These are phyloP conservation scores for Neoboletus subvelutipes DNA, from an alignment of 768 basidiomycete genomes.

Conservation along the genomic window DNA sequence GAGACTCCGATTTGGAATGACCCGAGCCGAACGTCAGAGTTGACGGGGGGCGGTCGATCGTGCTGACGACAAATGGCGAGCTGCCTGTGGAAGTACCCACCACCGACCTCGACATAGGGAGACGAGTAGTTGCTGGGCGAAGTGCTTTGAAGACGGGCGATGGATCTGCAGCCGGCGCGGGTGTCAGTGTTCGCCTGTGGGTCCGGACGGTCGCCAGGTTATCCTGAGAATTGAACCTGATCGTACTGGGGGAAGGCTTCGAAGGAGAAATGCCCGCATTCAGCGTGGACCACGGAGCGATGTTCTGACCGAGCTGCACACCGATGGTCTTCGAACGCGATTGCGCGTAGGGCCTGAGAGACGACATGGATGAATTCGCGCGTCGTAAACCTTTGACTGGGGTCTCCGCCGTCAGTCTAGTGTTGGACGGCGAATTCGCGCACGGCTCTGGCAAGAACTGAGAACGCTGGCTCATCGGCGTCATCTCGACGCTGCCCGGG, in stretches of 20 bases:
- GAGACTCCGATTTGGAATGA: slow-evolving; percentile 32
- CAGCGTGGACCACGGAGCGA: slow-evolving; percentile 60
- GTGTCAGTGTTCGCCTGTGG: slow-evolving; percentile 57
- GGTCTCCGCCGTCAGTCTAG: slow-evolving; percentile 31
- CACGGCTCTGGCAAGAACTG: slow-evolving; percentile 16
- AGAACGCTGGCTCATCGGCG: slow-evolving; percentile 38
- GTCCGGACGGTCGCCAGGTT: slow-evolving; percentile 25
- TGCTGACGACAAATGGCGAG: slow-evolving; percentile 26
- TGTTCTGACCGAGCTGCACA: slow-evolving; percentile 49
- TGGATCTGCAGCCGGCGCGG: slow-evolving; percentile 57
- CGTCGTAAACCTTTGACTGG: slow-evolving; percentile 37
- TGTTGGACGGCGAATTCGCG: slow-evolving; percentile 35
- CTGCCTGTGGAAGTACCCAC: slow-evolving; percentile 26
- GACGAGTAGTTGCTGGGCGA: slow-evolving; percentile 43
- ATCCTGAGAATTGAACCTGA: slow-evolving; percentile 27
- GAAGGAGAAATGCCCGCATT: slow-evolving; percentile 40
- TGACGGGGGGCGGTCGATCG: slow-evolving; percentile 29
- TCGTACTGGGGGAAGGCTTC: slow-evolving; percentile 29
- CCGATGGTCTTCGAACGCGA: slow-evolving; percentile 23
- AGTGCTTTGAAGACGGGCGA: slow-evolving; percentile 60
- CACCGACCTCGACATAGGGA: slow-evolving; percentile 18
- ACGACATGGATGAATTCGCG: slow-evolving; percentile 43
- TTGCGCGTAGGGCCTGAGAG: slow-evolving; percentile 51
- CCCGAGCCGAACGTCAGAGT: slow-evolving; percentile 38
- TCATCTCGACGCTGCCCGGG: slow-evolving; percentile 52